Evolutionary conservation across 129 eudicot species (phyloP).

Genomic region (Ambrosia trifida): DNA sequence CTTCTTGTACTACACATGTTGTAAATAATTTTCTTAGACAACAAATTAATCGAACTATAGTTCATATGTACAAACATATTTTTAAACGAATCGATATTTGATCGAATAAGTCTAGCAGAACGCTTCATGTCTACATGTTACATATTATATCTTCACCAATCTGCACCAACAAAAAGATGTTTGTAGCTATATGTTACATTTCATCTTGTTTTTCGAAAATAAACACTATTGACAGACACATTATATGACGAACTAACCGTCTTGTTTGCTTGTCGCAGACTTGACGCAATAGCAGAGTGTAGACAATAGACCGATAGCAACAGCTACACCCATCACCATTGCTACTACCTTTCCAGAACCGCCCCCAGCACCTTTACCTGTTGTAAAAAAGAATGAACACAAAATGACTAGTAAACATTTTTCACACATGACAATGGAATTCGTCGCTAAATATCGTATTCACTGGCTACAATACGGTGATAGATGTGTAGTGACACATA

Average conservation of each 20-base stretch:
- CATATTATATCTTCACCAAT: background rate
- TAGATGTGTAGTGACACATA: background rate
- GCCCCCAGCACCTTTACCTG: slow-evolving; percentile 28
- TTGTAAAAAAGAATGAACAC: background rate
- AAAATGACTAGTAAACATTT: background rate
- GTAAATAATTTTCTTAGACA: too few species aligned
- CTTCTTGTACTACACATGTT: too few species aligned
- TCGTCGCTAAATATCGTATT: background rate
- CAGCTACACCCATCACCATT: slow-evolving; percentile 53
- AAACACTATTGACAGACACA: background rate
- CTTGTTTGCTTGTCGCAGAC: slow-evolving; percentile 42
- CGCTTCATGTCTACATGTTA: background rate
- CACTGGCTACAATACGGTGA: background rate
- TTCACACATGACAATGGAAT: background rate
- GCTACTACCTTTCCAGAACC: slow-evolving; percentile 45
- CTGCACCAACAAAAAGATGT: background rate
- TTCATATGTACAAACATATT: too few species aligned
- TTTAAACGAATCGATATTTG: too few species aligned
- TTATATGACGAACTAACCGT: slow-evolving; percentile 36
- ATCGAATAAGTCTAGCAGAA: too few species aligned
- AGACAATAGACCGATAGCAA: slow-evolving; percentile 27
- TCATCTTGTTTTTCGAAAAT: background rate
- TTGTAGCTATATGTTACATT: background rate
- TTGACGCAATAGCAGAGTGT: slow-evolving; percentile 30
- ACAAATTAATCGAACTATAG: too few species aligned